phyloP scores from a whole-genome alignment of 2,329 filamentous ascomycete genomes.

The Cylindrodendrum hubeiense region DNA sequence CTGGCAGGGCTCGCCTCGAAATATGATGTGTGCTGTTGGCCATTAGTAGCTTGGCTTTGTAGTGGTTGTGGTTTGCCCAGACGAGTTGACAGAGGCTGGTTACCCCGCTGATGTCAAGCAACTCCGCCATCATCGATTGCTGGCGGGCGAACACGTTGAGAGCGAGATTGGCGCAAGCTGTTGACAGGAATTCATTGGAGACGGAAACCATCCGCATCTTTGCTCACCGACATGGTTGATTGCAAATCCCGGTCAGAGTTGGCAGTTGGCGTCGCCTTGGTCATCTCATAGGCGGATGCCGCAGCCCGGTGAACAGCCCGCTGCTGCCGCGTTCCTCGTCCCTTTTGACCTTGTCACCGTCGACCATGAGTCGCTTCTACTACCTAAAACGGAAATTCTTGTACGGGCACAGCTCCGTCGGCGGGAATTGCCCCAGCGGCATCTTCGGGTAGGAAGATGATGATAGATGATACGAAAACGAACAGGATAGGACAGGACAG shows the following conservation, averaged over 20 bases:
- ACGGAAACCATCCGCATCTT: background rate
- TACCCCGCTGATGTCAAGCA: slow-evolving; percentile 16
- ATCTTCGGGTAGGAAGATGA: slow-evolving; percentile 26
- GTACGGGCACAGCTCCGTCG: background rate
- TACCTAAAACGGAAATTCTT: slow-evolving; percentile 15
- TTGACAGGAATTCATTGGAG: background rate
- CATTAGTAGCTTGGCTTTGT: background rate
- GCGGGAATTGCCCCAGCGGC: slow-evolving; percentile 23
- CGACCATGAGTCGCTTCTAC: slow-evolving; percentile 5
- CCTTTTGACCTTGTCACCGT: background rate
- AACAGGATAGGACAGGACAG: slow-evolving; percentile 13
- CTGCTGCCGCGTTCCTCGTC: slow-evolving; percentile 3
- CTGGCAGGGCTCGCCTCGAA: slow-evolving; percentile 11
- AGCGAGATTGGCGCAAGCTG: background rate
- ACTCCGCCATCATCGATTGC: slow-evolving; percentile 10
- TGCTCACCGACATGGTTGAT: slow-evolving; percentile 15
- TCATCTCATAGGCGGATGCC: background rate
- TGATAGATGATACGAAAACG: slow-evolving; percentile 28
- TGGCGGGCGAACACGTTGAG: background rate
- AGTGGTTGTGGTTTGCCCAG: background rate
- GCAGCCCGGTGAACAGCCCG: background rate
- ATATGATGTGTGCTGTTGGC: slow-evolving; percentile 2
- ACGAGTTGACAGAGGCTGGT: background rate
- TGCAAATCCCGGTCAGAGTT: slow-evolving; percentile 3
- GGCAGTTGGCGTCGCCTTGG: background rate